Base-by-base conservation (phyloP, 345 rosid species). In the Camelina hispida region DNA sequence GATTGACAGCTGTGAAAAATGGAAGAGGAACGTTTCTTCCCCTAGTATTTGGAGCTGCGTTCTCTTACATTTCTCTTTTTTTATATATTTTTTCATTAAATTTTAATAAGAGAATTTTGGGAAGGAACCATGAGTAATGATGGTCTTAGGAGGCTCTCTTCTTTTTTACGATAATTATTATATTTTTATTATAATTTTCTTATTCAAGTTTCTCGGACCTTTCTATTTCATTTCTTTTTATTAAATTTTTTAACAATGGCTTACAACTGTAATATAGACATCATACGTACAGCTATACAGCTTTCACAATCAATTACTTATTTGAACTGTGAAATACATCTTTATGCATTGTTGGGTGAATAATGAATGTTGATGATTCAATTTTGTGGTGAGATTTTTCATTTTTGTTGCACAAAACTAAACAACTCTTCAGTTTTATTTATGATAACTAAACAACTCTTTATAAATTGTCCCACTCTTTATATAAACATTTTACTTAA, bases 261-360 rank as follows among this genome's bases (percentile, higher is more conserved):
- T 69, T 44, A 54, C 80, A 76, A 76, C 80, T 76, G 80, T 69
- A 35, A 44, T 48, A 37, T 76, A 50, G 42, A 69, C 69, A 76
- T 46, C 71, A 62, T 46, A 69, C 52, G 66, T 62, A 69, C 71
- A 69, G 74, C 74, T 76, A 69, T 48, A 55, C 65, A 69, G 3
- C 70, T 69, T 62, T 76, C 66, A 48, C 66, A n/a, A 54, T 62
- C 70, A 69, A 12, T 55, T 16, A 53, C 57, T 56, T 69, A 17
- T 42, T 14, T 68, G 42, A 58, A 35, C 30, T 66, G 38, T 66
- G 30, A 9, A 56, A 35, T 47, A 65, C 11, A 71, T 18, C 2
- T 14, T 47, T 48, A 48, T 48, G 50, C 3, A 46, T 16, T 66
- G 59, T 57, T 74, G 43, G 59, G 16, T 66, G 25, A 15, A 16